phyloP scores from a whole-genome alignment of 1,284 basidiomycete species.

The Phlebopus sp. region DNA sequence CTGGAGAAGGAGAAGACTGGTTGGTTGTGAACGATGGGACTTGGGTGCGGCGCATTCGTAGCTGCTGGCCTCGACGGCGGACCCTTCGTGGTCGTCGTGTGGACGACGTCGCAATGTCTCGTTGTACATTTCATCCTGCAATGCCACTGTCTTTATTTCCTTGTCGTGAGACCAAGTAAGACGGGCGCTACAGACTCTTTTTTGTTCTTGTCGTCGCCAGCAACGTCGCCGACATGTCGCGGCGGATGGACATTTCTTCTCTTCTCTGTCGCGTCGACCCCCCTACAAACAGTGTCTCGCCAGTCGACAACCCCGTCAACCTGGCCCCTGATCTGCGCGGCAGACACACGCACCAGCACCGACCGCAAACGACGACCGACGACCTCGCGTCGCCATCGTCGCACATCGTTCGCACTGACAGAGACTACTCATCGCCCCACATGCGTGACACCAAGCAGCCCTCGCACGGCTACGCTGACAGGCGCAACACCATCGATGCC shows the following conservation, averaged over 20 bases:
- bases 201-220: neutral
- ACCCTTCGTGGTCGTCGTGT: conserved; percentile 64
- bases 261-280: conserved; percentile 54
- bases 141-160: too few relatives aligned
- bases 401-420: too few relatives aligned
- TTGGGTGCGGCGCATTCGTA: conserved; percentile 77
- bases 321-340: conserved; percentile 38
- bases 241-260: conserved; percentile 69
- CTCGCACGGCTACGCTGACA: neutral
- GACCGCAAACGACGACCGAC: conserved; percentile 19
- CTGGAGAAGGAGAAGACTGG: conserved; percentile 58
- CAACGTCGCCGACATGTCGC: conserved; percentile 45
- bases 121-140: conserved; percentile 61
- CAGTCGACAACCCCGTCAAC: conserved; percentile 33
- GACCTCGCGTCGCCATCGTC: conserved; percentile 1
- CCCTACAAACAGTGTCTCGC: conserved; percentile 31
- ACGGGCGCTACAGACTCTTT: neutral
- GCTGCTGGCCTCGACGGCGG: conserved; percentile 34
- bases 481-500: conserved; percentile 23
- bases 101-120: conserved; percentile 81
- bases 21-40: conserved; percentile 57
- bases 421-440: too few relatives aligned
- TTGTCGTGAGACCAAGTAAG: neutral
- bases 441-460: conserved; percentile 2
- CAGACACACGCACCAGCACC: conserved; percentile 14